These are phyloP conservation scores for Sporothrix protearum DNA, from an alignment of 2,329 filamentous ascomycete species.

Conservation along the genomic window DNA sequence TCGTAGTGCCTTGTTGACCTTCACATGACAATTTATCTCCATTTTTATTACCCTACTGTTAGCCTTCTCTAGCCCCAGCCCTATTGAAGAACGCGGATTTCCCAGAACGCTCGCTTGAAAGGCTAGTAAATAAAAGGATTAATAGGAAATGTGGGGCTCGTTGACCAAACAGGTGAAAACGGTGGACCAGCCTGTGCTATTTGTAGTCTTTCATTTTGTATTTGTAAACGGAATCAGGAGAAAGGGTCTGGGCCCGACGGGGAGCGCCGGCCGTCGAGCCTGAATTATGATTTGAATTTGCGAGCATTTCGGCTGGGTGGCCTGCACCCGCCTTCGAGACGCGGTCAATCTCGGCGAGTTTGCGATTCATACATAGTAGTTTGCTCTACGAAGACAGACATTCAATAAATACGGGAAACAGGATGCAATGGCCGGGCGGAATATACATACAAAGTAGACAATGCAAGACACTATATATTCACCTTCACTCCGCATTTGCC, in stretches of 20 bases:
- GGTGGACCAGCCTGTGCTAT: neutral
- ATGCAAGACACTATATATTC: neutral
- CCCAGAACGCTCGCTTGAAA: slow-evolving; percentile 6
- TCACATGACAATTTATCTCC: slow-evolving; percentile 8
- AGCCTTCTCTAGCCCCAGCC: neutral
- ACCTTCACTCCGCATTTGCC: neutral
- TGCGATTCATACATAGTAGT: too few species aligned
- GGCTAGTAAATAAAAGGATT: neutral
- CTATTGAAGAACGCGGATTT: neutral
- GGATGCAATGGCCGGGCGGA: too few species aligned
- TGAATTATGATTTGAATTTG: too few species aligned
- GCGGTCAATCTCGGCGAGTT: slow-evolving; percentile 1
- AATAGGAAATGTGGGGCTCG: neutral
- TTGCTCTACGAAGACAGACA: too few species aligned
- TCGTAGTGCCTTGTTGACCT: neutral
- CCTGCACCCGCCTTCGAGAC: neutral
- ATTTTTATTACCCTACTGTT: neutral
- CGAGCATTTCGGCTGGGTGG: neutral
- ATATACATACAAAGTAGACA: too few species aligned
- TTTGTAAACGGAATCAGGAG: too few species aligned
- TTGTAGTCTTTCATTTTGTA: too few species aligned
- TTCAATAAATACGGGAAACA: neutral
- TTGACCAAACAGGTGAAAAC: neutral
- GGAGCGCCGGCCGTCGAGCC: neutral
- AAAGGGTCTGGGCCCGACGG: neutral